phyloP scores from a whole-genome alignment of 768 basidiomycete genomes.

The Termitomyces sp. region DNA sequence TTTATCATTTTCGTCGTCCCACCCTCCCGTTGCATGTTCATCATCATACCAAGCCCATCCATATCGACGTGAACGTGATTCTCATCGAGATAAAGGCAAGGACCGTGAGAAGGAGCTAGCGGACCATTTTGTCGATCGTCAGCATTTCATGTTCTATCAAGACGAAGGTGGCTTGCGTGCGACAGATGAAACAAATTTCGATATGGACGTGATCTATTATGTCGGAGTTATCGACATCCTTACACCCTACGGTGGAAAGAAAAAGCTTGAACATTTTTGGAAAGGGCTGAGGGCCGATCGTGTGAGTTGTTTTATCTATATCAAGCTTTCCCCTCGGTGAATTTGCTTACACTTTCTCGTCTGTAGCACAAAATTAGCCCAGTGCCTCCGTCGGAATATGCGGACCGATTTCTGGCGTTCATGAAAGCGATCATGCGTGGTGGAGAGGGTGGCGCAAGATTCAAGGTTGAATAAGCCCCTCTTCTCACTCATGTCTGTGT shows the following conservation, averaged over 20 bases:
- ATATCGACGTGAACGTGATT: slow-evolving; percentile 5
- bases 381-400: slow-evolving; percentile 85
- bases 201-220: slow-evolving; percentile 82
- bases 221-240: slow-evolving; percentile 96
- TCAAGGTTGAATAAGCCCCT: slow-evolving; percentile 31
- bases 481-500: neutral
- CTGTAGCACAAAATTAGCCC: slow-evolving; percentile 91
- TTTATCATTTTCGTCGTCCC: neutral
- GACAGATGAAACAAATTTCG: slow-evolving; percentile 80
- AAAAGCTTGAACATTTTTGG: slow-evolving; percentile 88
- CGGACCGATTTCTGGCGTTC: slow-evolving; percentile 82
- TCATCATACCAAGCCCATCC: slow-evolving; percentile 1
- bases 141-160: slow-evolving; percentile 90
- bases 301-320: slow-evolving; percentile 52
- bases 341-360: slow-evolving; percentile 9
- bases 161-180: slow-evolving; percentile 93
- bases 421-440: slow-evolving; percentile 85
- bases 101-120: slow-evolving; percentile 38
- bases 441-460: slow-evolving; percentile 59
- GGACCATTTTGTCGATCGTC: slow-evolving; percentile 47
- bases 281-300: slow-evolving; percentile 85
- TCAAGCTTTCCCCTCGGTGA: neutral
- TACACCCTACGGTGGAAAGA: slow-evolving; percentile 78
- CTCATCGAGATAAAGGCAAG: slow-evolving; percentile 46
- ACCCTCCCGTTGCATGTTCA: neutral